Evolutionary conservation across 495 filamentous ascomycete genomes (phyloP).

Genomic region (Articulospora tetracladia): DNA sequence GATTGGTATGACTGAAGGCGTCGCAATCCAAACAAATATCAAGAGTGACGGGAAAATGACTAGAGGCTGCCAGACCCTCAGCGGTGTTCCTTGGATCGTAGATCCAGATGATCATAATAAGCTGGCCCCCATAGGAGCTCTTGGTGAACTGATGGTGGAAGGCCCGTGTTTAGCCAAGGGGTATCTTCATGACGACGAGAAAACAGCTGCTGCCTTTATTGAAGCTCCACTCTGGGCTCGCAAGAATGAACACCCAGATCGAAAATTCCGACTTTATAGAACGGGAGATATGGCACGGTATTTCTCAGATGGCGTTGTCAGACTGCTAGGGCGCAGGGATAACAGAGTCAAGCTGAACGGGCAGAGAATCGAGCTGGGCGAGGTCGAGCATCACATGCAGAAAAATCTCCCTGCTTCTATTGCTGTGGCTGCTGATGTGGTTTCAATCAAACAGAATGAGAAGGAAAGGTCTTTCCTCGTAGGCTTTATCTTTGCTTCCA

Average conservation of each 20-base stretch:
- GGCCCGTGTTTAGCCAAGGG: conserved; percentile 47
- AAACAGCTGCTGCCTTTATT: conserved; percentile 24
- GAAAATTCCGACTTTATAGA: conserved; percentile 56
- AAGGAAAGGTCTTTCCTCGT: not conserved
- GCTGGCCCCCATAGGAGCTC: conserved; percentile 51
- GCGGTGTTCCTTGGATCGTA: conserved; percentile 49
- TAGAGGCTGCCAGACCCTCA: conserved; percentile 38
- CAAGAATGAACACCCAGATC: conserved; percentile 27
- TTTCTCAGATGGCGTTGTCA: conserved; percentile 36
- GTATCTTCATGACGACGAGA: conserved; percentile 34
- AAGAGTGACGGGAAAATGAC: conserved; percentile 34
- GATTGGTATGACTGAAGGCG: conserved; percentile 49
- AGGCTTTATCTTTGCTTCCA: not conserved
- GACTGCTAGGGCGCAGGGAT: conserved; percentile 25
- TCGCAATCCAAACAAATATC: conserved; percentile 30
- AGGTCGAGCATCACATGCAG: conserved; percentile 38
- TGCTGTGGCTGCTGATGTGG: not conserved
- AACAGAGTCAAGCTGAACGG: conserved; percentile 27
- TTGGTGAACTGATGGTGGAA: conserved; percentile 59
- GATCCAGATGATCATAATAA: conserved; percentile 47
- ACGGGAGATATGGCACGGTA: conserved; percentile 18
- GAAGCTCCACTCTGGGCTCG: conserved; percentile 16
- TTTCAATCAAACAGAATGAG: not conserved
- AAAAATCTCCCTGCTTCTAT: not conserved
- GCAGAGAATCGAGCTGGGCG: conserved; percentile 27